Evolutionary conservation across 805 yeast species (phyloP).

Genomic region (Kluyveromyces siamensis): DNA sequence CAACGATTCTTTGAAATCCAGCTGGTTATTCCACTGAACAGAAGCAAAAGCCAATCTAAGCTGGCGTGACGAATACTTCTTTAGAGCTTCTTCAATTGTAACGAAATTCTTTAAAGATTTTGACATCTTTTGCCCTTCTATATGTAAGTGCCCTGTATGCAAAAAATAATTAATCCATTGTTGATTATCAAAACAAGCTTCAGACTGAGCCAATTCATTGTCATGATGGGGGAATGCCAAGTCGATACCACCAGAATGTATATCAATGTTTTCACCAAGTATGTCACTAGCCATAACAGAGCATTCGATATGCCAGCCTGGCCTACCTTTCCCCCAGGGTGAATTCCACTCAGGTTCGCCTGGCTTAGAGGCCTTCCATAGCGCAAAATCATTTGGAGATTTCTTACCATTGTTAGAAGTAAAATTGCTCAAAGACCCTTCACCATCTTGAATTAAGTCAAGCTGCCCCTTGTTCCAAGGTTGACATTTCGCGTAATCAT

Average conservation of each 20-base stretch:
- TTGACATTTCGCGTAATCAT: constrained; percentile 89
- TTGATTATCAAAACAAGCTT: constrained; percentile 77
- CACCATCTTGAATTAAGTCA: constrained; percentile 86
- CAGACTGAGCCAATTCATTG: constrained; percentile 94
- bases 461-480: constrained; percentile 95
- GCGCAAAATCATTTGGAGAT: constrained; percentile 80
- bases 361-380: constrained; percentile 93
- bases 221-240: constrained; percentile 99
- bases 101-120: constrained; percentile 92
- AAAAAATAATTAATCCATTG: constrained; percentile 97
- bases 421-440: constrained; percentile 61
- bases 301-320: constrained; percentile 99
- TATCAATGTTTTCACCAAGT: constrained; percentile 76
- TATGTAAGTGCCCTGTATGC: constrained; percentile 96
- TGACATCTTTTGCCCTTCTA: constrained; percentile 98
- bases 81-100: constrained; percentile 84
- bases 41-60: constrained; percentile 84
- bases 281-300: constrained; percentile 96
- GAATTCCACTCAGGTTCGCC: constrained; percentile 97
- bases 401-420: constrained; percentile 49
- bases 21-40: constrained; percentile 84
- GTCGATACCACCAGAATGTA: constrained; percentile 96
- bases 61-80: constrained; percentile 65
- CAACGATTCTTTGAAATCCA: constrained; percentile 83
- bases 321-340: constrained; percentile 96